Evolutionary conservation across 2,329 filamentous ascomycete genomes (phyloP), one percentile per base, ranked within the genome.

Genomic region (Pseudocercospora eumusae): DNA sequence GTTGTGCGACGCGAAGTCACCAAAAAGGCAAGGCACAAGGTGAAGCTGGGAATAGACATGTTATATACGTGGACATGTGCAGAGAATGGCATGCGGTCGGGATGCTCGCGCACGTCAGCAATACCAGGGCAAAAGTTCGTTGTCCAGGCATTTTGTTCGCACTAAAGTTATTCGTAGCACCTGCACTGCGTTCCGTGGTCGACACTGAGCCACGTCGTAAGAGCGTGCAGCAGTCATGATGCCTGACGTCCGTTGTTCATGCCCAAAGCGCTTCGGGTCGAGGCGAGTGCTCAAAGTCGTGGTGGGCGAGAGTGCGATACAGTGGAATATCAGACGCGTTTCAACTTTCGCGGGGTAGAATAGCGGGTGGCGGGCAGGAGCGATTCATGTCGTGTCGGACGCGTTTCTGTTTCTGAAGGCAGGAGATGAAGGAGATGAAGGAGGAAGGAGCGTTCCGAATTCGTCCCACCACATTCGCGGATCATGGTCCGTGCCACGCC

Each of bases 221-320:
- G 56, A 50, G 45, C 56, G 56, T 58, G 56, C 56, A 50, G 56
- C 56, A 58, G 52, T 40, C 52, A 58, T 47, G 47, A 58, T 58
- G 56, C 56, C 56, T 58, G 47, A 58, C 56, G 47, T 52, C 28
- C 21, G 45, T 27, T 18, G 56, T 58, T 50, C 9, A 36, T 50
- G 56, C 56, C 56, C 56, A 52, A 57, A 40, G 10, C 55, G 28
- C 52, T 28, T 25, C 52, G 52, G 52, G 28, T 20, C n/a, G 13
- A 18, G 18, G 18, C 52, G 27, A 40, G 31, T 40, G 36, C 27
- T 40, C 28, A 31, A 33, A 31, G 52, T 54, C 28, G 52, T 20
- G 36, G 31, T 7, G 8, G 33, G n/a, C 23, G 23, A 28, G 23
- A 47, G 11, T 28, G 56, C 27, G 21, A 18, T 8, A 11, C n/a